phyloP scores from a whole-genome alignment of 176 grass and related monocot genomes.

The Thalia dealbata region DNA sequence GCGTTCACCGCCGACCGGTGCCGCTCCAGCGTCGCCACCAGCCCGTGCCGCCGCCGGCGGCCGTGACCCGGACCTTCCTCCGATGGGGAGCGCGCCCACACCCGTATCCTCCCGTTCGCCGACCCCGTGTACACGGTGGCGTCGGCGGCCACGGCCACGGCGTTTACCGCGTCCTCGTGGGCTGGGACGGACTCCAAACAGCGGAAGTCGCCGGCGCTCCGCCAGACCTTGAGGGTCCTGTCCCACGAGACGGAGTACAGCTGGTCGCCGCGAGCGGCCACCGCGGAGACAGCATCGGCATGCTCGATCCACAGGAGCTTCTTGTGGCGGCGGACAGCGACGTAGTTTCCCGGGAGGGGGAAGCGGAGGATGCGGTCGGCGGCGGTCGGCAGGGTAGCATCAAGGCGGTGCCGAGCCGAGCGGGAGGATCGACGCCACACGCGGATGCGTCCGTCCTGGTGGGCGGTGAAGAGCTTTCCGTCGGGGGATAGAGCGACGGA shows the following conservation, averaged over 20 bases:
- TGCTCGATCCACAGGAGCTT: constrained; percentile 70
- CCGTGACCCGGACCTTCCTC: not conserved
- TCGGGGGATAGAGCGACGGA: constrained; percentile 37
- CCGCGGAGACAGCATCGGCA: constrained; percentile 52
- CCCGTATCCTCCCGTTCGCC: constrained; percentile 50
- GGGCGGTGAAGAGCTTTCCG: constrained; percentile 39
- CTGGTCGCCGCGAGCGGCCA: constrained; percentile 35
- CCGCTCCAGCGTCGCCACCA: constrained; percentile 46
- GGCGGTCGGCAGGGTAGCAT: constrained; percentile 56
- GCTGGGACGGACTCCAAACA: constrained; percentile 67
- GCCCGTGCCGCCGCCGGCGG: constrained; percentile 32
- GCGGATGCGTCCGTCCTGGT: constrained; percentile 68
- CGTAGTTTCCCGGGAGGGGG: constrained; percentile 72
- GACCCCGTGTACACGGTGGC: constrained; percentile 75
- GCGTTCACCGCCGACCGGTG: constrained; percentile 80
- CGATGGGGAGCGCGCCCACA: constrained; percentile 31
- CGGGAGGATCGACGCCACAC: constrained; percentile 44
- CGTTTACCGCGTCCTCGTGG: constrained; percentile 87
- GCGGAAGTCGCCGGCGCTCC: constrained; percentile 44
- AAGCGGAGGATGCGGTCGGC: constrained; percentile 58
- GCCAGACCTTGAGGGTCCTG: constrained; percentile 84
- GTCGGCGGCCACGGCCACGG: constrained; percentile 52
- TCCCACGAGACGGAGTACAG: constrained; percentile 96
- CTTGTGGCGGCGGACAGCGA: constrained; percentile 56
- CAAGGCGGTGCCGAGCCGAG: constrained; percentile 32